Conservation (phyloP, 495 filamentous ascomycete genomes). For the Neurospora cerealis region DNA sequence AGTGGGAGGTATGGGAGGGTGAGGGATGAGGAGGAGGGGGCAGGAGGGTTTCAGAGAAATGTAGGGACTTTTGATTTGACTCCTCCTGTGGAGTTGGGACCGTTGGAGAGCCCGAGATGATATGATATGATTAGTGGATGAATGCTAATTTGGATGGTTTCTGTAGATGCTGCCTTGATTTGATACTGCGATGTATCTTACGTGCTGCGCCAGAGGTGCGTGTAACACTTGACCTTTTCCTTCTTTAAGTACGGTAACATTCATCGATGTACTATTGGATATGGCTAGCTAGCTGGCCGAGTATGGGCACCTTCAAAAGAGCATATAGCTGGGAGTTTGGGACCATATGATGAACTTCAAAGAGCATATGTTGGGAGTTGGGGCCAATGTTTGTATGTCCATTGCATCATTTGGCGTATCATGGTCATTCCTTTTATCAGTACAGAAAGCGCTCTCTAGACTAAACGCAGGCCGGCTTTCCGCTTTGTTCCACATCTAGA, state of each 20-base stretch:
- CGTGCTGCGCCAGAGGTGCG: background rate
- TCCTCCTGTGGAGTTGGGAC: slow-evolving; percentile 4
- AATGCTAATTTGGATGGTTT: background rate
- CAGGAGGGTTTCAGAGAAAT: slow-evolving; percentile 6
- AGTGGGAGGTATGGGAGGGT: slow-evolving; percentile 17
- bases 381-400: background rate
- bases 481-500: background rate
- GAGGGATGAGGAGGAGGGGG: slow-evolving; percentile 26
- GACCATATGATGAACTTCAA: background rate
- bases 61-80: slow-evolving; percentile 15
- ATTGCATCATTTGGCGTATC: background rate
- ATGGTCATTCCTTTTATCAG: slow-evolving; percentile 12
- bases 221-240: background rate
- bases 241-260: background rate
- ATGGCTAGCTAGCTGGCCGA: background rate
- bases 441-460: slow-evolving; percentile 17
- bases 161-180: slow-evolving; percentile 1
- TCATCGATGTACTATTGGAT: background rate
- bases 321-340: slow-evolving; percentile 3
- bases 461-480: slow-evolving; percentile 7
- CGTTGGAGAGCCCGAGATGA: slow-evolving; percentile 7
- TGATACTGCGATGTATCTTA: background rate
- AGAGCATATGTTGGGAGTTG: slow-evolving; percentile 1
- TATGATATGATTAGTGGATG: background rate
- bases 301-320: background rate